These are phyloP conservation scores for Coniella lustricola DNA, from an alignment of 2,329 filamentous ascomycete species.

Conservation along the genomic window DNA sequence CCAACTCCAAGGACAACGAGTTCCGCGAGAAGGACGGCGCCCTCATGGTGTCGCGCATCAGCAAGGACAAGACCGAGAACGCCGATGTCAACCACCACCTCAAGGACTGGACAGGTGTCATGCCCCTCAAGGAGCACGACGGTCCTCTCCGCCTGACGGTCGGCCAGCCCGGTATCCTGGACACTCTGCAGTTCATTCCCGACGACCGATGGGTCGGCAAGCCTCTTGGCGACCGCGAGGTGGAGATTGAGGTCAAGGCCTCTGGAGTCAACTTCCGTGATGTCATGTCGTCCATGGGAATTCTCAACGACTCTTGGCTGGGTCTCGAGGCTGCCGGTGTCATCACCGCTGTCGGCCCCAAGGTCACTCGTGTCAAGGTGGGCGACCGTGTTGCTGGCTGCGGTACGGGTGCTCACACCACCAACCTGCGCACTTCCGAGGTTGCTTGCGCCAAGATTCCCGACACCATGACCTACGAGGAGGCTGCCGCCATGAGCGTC, in stretches of 20 bases:
- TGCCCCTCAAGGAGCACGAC: constrained; percentile 6
- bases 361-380: constrained; percentile 5
- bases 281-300: constrained; percentile 28
- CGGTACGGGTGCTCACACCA: constrained; percentile 11
- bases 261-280: constrained; percentile 34
- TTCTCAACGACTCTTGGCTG: constrained; percentile 17
- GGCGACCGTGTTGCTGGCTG: constrained; percentile 11
- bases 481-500: constrained; percentile 18
- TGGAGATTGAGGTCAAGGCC: constrained; percentile 18
- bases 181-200: constrained; percentile 10
- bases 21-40: constrained; percentile 6
- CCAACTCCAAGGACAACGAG: constrained; percentile 13
- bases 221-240: constrained; percentile 8
- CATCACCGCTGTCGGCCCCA: constrained; percentile 5
- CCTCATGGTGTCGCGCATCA: constrained; percentile 7
- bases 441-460: constrained; percentile 14
- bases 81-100: constrained; percentile 8
- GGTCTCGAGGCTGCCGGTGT: constrained; percentile 7
- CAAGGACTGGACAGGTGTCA: constrained; percentile 8
- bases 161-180: constrained; percentile 10
- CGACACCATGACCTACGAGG: constrained; percentile 14
- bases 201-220: constrained; percentile 8
- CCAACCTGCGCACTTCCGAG: constrained; percentile 4
- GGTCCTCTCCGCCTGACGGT: constrained; percentile 10
- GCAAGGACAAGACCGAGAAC: constrained; percentile 8